Base-by-base conservation (phyloP, 768 basidiomycete species). In the Strobilomyces confusus region DNA sequence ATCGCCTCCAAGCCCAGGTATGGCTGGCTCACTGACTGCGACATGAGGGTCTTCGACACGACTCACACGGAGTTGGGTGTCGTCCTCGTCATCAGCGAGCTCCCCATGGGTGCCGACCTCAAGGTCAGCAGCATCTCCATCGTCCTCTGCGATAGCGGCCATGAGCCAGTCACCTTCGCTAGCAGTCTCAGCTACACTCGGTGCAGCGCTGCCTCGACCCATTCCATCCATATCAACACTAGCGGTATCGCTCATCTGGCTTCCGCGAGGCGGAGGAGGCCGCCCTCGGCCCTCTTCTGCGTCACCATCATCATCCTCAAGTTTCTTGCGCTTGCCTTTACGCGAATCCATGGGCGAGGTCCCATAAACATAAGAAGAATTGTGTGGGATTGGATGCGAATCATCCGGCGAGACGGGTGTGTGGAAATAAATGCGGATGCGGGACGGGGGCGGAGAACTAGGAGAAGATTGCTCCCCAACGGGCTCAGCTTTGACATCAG, bases 391-490 rank as follows among this genome's bases (percentile, higher is more conserved):
- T 22, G 84, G 84, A 66, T 81, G 84, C 52, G 84, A 79, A 71
- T 91, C 89, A 74, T 90, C 89, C 64, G 85, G 79, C 58, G 87
- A 82, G 58, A 87, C 87, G 56, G 90, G 91, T 23, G 90, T 92
- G 74, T 92, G 90, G 77, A 93, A 93, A 75, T 93, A 93, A 52
- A 93, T 89, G 63, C 90, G 87, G 63, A 93, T 84, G 58, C 91
- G 86, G 41, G 90, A 90, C 33, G 88, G 86, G 72, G 71, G 85
- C 69, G 63, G 80, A 68, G 72, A 73, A 54, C 62, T 61, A 56
- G 72, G 70, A 11, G 63, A 60, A 34, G 64, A 62, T 57, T 69
- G 63, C 54, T 68, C 63, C 45, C 58, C 67, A 40, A 44, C 47
- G 50, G 63, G 54, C 59, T 69, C 71, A 46, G 49, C 56, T 47